Evolutionary conservation across 1,284 basidiomycete genomes (phyloP).

Genomic region (Sporisorium reilianum): DNA sequence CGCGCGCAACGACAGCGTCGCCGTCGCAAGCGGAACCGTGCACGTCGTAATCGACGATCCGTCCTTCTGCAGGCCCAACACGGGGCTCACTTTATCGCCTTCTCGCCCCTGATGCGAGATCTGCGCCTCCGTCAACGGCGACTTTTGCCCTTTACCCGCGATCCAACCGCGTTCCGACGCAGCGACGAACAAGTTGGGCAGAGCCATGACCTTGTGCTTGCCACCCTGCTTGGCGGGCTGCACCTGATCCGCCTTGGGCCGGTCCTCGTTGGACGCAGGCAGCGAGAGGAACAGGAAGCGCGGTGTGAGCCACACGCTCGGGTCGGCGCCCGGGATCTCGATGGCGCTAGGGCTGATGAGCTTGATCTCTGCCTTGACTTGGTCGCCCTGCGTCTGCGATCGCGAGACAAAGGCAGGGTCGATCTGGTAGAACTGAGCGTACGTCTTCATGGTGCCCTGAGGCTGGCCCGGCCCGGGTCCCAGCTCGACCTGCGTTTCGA

Average conservation of each 20-base stretch:
- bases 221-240: constrained; percentile 8
- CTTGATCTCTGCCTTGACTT: constrained; percentile 28
- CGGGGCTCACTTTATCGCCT: constrained; percentile 8
- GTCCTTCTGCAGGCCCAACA: constrained; percentile 30
- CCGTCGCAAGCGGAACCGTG: constrained; percentile 39
- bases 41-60: constrained; percentile 39
- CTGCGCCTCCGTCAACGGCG: constrained; percentile 6
- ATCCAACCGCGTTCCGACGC: constrained; percentile 57
- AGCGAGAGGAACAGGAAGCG: constrained; percentile 52
- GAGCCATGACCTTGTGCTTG: constrained; percentile 51
- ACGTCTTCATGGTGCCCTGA: constrained; percentile 45
- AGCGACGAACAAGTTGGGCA: constrained; percentile 56
- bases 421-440: constrained; percentile 49
- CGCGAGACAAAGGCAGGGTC: constrained; percentile 19
- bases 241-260: constrained; percentile 19
- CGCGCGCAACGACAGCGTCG: constrained; percentile 33
- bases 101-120: constrained; percentile 6
- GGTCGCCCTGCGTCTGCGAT: constrained; percentile 5
- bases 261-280: constrained; percentile 31
- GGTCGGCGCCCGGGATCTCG: constrained; percentile 55
- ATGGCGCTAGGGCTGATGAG: constrained; percentile 39
- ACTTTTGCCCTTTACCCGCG: constrained; percentile 35
- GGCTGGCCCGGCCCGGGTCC: constrained; percentile 75
- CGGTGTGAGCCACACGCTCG: constrained; percentile 49
- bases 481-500: constrained; percentile 77